phyloP scores from a whole-genome alignment of 116 monocot species.

The Zostera marina region DNA sequence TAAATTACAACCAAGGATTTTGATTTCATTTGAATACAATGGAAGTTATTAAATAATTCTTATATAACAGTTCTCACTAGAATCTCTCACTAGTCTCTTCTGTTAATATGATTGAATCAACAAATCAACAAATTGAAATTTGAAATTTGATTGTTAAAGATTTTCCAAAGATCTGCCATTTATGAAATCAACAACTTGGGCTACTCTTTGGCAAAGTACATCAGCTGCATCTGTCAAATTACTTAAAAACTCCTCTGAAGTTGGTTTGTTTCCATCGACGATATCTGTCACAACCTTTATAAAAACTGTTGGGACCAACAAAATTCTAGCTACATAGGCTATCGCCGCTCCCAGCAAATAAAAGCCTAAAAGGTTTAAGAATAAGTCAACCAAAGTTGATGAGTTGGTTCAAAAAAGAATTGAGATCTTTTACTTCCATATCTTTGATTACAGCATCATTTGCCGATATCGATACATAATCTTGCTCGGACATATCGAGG shows the following conservation, averaged over 20 bases:
- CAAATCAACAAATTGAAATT: too few species aligned
- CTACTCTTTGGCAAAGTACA: conserved; percentile 43
- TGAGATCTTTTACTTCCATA: conserved; percentile 57
- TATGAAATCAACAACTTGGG: conserved; percentile 48
- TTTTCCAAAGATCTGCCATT: conserved; percentile 19
- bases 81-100: too few species aligned
- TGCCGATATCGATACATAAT: conserved; percentile 57
- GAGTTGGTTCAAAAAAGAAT: too few species aligned
- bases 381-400: too few species aligned
- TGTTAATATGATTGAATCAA: too few species aligned
- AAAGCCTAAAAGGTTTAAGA: too few species aligned
- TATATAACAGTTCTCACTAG: too few species aligned
- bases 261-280: conserved; percentile 89
- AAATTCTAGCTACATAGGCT: conserved; percentile 67
- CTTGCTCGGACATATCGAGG: conserved; percentile 75
- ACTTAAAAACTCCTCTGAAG: conserved; percentile 75
- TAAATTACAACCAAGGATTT: too few species aligned
- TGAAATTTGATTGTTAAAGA: too few species aligned
- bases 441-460: conserved; percentile 86
- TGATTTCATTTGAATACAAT: too few species aligned
- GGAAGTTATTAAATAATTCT: too few species aligned
- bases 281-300: conserved; percentile 95
- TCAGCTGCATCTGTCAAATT: conserved; percentile 67
- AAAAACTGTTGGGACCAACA: conserved; percentile 63
- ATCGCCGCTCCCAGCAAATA: conserved; percentile 65